Evolutionary conservation across 768 basidiomycete species (phyloP), one percentile per base, ranked within the genome.

Genomic region (Panaeolus papilionaceus): DNA sequence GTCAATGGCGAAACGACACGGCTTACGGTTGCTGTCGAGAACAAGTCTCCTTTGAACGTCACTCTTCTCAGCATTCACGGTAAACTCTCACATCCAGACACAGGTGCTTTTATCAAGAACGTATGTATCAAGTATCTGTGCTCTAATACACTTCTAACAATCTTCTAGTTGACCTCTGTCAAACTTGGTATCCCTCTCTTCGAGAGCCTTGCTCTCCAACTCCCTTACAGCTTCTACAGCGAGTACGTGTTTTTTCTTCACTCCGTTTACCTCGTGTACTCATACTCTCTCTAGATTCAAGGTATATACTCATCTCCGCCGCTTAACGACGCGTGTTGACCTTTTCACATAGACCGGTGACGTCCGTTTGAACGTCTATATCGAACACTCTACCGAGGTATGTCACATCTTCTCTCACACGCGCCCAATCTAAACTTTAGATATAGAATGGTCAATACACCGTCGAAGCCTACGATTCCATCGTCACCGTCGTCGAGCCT

Each of bases 1-100:
- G 88, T 94, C 38, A 95, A 95, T 71, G 93, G 93, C 67, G 92
- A 93, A 82, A 88, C 85, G 74, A 95, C 94, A 75, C 79, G 84
- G 38, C 79, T 95, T 39, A 78, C 79, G 28, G 77, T 95, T 62
- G 77, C 83, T 33, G 82, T 95, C 12, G 92, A 93, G 78, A 95
- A 93, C 79, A 91, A 87, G 76, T 90, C 91, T 11, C 86, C 86
- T 71, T 84, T 83, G 72, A 92, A 94, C 69, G 83, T 92, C 62
- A 92, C 92, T 2, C 79, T 95, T 18, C 75, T 88, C 68, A 84
- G 79, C 71, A 83, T 92, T 67, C 84, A 86, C 64, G 93, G 91
- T 49, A 89, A 92, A 40, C 81, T 95, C 71, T 86, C 88, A 69
- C 80, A 92, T 70, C 84, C 90, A 5, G 86, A 90, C 58, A 87